A percentile compares a stretch with the other conserved stretches of the same genome.
Conservation (phyloP, 75 land plant species). For the Adiantum capillusveneris region DNA sequence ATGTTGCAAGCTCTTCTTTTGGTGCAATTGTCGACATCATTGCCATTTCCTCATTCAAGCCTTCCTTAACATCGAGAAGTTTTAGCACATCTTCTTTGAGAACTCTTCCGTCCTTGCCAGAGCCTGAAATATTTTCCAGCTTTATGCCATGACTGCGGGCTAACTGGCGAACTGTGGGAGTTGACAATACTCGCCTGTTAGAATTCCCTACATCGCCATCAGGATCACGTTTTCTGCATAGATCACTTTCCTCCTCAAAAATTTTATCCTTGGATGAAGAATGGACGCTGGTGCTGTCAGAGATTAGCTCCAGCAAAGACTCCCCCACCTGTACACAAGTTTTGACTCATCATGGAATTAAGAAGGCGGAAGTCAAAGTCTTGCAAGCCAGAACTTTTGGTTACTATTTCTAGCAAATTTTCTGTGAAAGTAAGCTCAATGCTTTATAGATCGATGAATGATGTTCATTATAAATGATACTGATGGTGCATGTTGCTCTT, state of each 20-base stretch:
- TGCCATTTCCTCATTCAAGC: constrained; percentile 24
- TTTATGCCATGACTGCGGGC: constrained; percentile 76
- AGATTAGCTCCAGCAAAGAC: constrained; percentile 59
- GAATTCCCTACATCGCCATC: background rate
- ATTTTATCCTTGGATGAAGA: too few relatives aligned
- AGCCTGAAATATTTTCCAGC: constrained; percentile 54
- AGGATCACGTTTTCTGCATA: background rate
- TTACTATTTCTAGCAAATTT: too few relatives aligned
- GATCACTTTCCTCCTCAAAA: too few relatives aligned
- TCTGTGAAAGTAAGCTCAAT: too few relatives aligned
- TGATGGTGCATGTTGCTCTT: too few relatives aligned
- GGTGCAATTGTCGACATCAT: constrained; percentile 5
- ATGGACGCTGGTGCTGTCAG: constrained; percentile 24
- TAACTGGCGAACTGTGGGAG: constrained; percentile 80
- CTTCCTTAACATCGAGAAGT: constrained; percentile 37
- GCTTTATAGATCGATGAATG: too few relatives aligned
- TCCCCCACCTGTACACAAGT: constrained; percentile 74
- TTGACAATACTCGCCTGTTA: constrained; percentile 37
- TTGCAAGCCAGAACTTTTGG: too few relatives aligned
- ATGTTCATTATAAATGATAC: too few relatives aligned
- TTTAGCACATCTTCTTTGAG: constrained; percentile 70
- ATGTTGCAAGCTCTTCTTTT: constrained; percentile 1
- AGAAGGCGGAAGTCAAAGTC: too few relatives aligned
- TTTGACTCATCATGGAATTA: too few relatives aligned
- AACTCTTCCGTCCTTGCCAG: constrained; percentile 89